Evolutionary conservation across 495 filamentous ascomycete species (phyloP).

Genomic region (Penicillium longicatenatum): DNA sequence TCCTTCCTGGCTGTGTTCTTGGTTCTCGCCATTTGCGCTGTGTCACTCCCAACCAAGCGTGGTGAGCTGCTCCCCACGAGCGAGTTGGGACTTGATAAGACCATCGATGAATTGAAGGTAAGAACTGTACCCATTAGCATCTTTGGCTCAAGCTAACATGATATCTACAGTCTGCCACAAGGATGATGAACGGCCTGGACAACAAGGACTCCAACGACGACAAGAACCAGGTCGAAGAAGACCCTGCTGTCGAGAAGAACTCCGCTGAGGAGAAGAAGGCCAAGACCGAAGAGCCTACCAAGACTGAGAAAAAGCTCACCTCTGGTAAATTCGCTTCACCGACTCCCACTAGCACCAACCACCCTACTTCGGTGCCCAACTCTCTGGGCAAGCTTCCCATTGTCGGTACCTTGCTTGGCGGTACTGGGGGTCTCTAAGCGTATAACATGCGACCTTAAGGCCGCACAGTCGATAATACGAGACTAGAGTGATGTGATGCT

Average conservation of each 20-base stretch:
- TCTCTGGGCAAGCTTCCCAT: conserved; percentile 34
- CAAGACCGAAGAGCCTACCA: conserved; percentile 7
- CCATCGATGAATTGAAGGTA: conserved; percentile 24
- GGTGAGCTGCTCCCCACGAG: conserved; percentile 6
- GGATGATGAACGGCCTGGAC: conserved; percentile 21
- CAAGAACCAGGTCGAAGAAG: conserved; percentile 13
- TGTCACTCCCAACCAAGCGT: conserved; percentile 36
- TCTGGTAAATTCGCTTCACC: conserved; percentile 30
- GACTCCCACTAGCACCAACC: conserved; percentile 23
- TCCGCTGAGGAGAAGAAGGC: conserved; percentile 13
- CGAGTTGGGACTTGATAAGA: conserved; percentile 15
- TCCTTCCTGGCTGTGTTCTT: conserved; percentile 36
- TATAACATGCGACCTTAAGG: neutral
- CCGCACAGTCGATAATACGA: neutral
- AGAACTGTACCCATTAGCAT: conserved; percentile 3
- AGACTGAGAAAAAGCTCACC: conserved; percentile 15
- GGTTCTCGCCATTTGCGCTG: conserved; percentile 33
- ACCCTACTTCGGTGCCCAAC: conserved; percentile 28
- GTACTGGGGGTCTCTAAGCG: conserved; percentile 13
- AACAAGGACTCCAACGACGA: conserved; percentile 19
- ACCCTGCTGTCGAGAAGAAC: conserved; percentile 7
- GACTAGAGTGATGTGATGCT: neutral
- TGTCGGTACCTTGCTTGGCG: conserved; percentile 32
- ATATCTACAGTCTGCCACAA: conserved; percentile 18
- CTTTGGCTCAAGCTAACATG: neutral